Percentiles rank a stretch among this genome's conserved stretches.
Evolutionary conservation across 352 stramenopile species (phyloP).

Genomic region (Phytophthora fragariaefolia): DNA sequence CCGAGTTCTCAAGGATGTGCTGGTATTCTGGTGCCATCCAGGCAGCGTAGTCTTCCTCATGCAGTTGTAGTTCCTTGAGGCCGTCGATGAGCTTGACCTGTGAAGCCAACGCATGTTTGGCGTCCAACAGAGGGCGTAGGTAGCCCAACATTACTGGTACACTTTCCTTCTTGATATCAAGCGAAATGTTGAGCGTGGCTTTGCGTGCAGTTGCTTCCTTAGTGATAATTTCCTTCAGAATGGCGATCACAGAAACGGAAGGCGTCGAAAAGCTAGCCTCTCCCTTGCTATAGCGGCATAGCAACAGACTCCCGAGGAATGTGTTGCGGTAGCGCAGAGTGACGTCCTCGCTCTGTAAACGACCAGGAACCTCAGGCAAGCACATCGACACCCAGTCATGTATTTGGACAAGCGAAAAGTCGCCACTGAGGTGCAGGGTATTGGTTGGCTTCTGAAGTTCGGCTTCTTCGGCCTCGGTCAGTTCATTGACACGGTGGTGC

Average conservation of each 20-base stretch:
- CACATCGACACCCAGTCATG: constrained; percentile 88
- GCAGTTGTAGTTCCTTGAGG: constrained; percentile 85
- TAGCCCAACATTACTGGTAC: constrained; percentile 72
- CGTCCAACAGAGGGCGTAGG: constrained; percentile 67
- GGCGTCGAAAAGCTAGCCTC: constrained; percentile 78
- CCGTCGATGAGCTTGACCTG: constrained; percentile 86
- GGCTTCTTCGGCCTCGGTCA: constrained; percentile 60
- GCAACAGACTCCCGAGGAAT: constrained; percentile 73
- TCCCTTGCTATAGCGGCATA: constrained; percentile 79
- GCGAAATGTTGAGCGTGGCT: constrained; percentile 76
- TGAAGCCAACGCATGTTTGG: constrained; percentile 74
- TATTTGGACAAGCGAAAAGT: constrained; percentile 85
- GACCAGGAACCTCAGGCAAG: constrained; percentile 76
- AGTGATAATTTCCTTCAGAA: constrained; percentile 87
- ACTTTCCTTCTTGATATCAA: constrained; percentile 85
- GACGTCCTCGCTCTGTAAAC: constrained; percentile 73
- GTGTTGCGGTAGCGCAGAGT: constrained; percentile 83
- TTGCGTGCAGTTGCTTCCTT: constrained; percentile 85
- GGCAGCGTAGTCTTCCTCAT: constrained; percentile 70
- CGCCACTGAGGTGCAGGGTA: constrained; percentile 69
- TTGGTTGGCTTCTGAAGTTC: constrained; percentile 68
- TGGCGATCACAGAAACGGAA: constrained; percentile 84
- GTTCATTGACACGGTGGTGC: constrained; percentile 73
- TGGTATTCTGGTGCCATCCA: constrained; percentile 89
- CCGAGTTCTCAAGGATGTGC: constrained; percentile 66